Evolutionary conservation across 2,329 filamentous ascomycete species (phyloP), one percentile per base, ranked within the genome.

Genomic region (Sphaerulina populicola): DNA sequence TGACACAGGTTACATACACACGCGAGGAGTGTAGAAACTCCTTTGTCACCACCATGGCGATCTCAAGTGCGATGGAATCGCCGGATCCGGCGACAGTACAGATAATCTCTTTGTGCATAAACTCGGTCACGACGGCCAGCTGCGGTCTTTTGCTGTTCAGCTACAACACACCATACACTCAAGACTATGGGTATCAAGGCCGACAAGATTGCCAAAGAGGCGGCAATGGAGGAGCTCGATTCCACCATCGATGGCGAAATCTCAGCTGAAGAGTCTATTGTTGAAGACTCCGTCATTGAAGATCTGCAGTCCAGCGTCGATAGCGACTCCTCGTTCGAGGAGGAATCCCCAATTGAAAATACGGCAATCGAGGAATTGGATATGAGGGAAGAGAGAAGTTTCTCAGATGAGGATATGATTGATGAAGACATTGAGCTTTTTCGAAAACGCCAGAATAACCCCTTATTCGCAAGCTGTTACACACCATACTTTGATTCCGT

Each of bases 61-160:
- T 15, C 8, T 35, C 21, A 42, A 18, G 38, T 30, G 41, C 29
- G 27, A 29, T 35, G 1, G 12, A 18, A 10, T 42, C 30, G 46
- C 46, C 46, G 46, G 38, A 49, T 43, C 37, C 46, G 46, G 46
- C 46, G 23, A 10, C 38, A 27, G 6, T 5, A 27, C 23, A 6
- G 15, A 42, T 27, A 36, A 49, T 42, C 38, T 49, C 46, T 49
- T 49, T 49, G 38, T 49, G 14, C 1, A 23, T n/a, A n/a, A 1
- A 14, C 2, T 21, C 38, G 29, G 30, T 49, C 46, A 49, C 43
- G 46, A 42, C 42, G 38, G n/a, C 6, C 38, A 33, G 31, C 18
- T 12, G 29, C 14, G 40, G 30, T n/a, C 18, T 11, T 29, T 8
- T 43, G 10, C 35, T 14, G 2, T 9, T 43, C 39, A 36, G 10